Evolutionary conservation across 179 eudicot species (phyloP).

Genomic region (Gypsophila paniculata): DNA sequence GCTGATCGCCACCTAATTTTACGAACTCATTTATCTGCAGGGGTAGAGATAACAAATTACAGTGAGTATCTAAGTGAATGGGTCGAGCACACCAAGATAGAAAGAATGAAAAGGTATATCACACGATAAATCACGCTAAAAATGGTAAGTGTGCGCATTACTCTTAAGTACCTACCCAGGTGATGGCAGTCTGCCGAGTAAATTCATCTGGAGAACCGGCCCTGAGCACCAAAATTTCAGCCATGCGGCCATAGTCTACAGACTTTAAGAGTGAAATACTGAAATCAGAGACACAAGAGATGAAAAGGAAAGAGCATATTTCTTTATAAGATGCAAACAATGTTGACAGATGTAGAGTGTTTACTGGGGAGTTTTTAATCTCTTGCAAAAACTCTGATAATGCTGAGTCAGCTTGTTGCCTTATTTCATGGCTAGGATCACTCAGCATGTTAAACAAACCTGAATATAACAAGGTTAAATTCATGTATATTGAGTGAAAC

Average conservation of each 20-base stretch:
- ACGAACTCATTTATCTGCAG: conserved; percentile 95
- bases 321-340: neutral
- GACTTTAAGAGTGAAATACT: conserved; percentile 60
- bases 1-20: conserved; percentile 95
- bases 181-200: conserved; percentile 89
- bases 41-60: conserved; percentile 4
- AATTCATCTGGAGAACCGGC: conserved; percentile 88
- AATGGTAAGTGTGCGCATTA: neutral
- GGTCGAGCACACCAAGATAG: neutral
- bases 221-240: conserved; percentile 92
- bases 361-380: conserved; percentile 95
- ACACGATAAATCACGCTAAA: conserved; percentile 3
- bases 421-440: conserved; percentile 92
- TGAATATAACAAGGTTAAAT: conserved; percentile 32
- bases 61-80: conserved; percentile 1
- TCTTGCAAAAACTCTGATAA: conserved; percentile 96
- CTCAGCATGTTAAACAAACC: conserved; percentile 98
- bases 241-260: conserved; percentile 99
- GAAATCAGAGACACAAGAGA: conserved; percentile 28
- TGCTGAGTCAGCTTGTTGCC: conserved; percentile 99
- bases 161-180: conserved; percentile 62
- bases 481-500: too few relatives aligned
- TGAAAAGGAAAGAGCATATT: conserved; percentile 1
- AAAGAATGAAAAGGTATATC: conserved; percentile 10
- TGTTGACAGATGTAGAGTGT: conserved; percentile 21